These are phyloP conservation scores for Nemania bipapillata DNA, from an alignment of 2,329 filamentous ascomycete species.

Conservation along the genomic window DNA sequence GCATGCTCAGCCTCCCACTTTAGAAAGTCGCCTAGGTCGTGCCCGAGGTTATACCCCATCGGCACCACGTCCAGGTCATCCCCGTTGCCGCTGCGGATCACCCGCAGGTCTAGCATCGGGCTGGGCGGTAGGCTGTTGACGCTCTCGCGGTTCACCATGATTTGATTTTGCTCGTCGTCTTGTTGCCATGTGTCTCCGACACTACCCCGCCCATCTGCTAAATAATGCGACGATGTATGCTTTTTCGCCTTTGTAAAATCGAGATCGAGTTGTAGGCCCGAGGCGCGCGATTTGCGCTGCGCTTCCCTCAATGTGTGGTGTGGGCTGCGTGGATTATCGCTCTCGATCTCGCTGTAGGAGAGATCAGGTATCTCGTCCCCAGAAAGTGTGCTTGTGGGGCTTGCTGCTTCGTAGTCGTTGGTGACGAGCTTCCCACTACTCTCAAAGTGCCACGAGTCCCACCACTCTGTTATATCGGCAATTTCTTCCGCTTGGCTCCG, in stretches of 20 bases:
- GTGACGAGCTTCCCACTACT: slow-evolving; percentile 55
- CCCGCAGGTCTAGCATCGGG: slow-evolving; percentile 60
- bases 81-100: slow-evolving; percentile 55
- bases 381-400: slow-evolving; percentile 48
- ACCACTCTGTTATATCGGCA: slow-evolving; percentile 64
- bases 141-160: slow-evolving; percentile 48
- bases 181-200: slow-evolving; percentile 50
- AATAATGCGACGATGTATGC: slow-evolving; percentile 39
- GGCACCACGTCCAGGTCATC: slow-evolving; percentile 59
- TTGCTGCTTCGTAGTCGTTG: slow-evolving; percentile 48
- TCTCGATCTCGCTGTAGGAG: slow-evolving; percentile 46
- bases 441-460: slow-evolving; percentile 61
- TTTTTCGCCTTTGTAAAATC: slow-evolving; percentile 23
- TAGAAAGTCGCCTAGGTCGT: slow-evolving; percentile 69
- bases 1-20: slow-evolving; percentile 67
- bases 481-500: slow-evolving; percentile 59
- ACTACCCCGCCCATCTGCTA: background rate
- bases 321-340: slow-evolving; percentile 46
- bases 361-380: slow-evolving; percentile 48
- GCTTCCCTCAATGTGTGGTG: slow-evolving; percentile 44
- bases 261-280: slow-evolving; percentile 27
- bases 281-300: slow-evolving; percentile 2
- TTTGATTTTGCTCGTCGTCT: slow-evolving; percentile 51
- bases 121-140: slow-evolving; percentile 62
- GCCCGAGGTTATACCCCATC: slow-evolving; percentile 70